Conservation (phyloP, 495 filamentous ascomycete genomes). For the Penicillium paradoxum region DNA sequence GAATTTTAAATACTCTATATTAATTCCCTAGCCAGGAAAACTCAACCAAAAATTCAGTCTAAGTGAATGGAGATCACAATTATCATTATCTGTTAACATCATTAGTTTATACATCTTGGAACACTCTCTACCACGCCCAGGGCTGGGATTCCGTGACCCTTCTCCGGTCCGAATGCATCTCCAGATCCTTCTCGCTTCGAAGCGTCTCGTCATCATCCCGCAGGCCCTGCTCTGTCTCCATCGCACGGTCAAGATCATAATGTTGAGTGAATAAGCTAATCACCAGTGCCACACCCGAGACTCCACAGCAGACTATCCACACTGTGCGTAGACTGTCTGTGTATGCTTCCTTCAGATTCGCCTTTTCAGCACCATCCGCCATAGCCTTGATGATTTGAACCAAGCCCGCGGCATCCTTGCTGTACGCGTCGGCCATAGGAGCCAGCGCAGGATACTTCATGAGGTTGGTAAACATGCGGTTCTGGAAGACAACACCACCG, state of each 20-base stretch:
- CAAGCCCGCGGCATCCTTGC: constrained; percentile 54
- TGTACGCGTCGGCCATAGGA: constrained; percentile 42
- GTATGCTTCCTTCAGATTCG: constrained; percentile 48
- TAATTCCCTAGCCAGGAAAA: no score
- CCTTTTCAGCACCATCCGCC: constrained; percentile 36
- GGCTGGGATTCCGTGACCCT: constrained; percentile 8
- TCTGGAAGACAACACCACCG: constrained; percentile 58
- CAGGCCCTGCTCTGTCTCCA: constrained; percentile 30
- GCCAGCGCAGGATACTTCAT: constrained; percentile 37
- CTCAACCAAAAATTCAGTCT: neutral
- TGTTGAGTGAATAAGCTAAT: constrained; percentile 48
- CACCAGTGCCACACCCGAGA: constrained; percentile 45
- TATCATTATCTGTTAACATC: constrained; percentile 1
- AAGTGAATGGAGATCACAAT: neutral
- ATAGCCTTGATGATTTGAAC: constrained; percentile 56
- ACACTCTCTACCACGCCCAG: constrained; percentile 12
- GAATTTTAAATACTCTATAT: no score
- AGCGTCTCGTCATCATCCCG: constrained; percentile 4
- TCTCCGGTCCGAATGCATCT: constrained; percentile 4
- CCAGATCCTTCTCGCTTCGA: constrained; percentile 14
- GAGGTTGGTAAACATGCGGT: constrained; percentile 48
- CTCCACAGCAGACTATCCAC: constrained; percentile 52
- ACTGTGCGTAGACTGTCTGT: constrained; percentile 53
- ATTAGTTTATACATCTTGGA: constrained; percentile 11
- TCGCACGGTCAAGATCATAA: constrained; percentile 50